These are phyloP conservation scores for Hypoxylon fuscum DNA, from an alignment of 495 filamentous ascomycete genomes.

Conservation along the genomic window DNA sequence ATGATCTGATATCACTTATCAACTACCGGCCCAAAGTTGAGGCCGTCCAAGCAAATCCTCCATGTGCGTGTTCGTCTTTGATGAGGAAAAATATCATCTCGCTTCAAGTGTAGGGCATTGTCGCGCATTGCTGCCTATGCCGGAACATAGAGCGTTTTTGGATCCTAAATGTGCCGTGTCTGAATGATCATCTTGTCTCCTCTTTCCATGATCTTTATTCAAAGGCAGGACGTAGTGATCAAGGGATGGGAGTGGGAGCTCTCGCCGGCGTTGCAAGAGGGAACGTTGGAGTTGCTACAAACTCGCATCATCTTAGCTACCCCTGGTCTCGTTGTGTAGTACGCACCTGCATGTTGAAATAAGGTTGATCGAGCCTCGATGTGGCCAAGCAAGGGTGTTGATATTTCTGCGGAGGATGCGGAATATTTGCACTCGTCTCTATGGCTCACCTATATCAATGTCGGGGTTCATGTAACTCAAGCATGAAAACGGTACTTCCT, in stretches of 20 bases:
- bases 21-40: background rate
- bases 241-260: background rate
- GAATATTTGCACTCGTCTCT: background rate
- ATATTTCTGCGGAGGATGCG: background rate
- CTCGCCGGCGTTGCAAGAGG: background rate
- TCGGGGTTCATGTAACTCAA: background rate
- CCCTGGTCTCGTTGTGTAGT: background rate
- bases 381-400: background rate
- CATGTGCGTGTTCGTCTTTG: background rate
- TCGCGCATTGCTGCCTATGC: constrained; percentile 6
- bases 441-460: background rate
- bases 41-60: constrained; percentile 13
- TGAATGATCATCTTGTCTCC: constrained; percentile 17
- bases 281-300: background rate
- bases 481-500: background rate
- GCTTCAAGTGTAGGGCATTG: background rate
- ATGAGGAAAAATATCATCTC: background rate
- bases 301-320: background rate
- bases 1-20: constrained; percentile 23
- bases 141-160: background rate
- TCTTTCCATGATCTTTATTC: background rate
- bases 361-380: constrained; percentile 17
- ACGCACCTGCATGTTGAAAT: constrained; percentile 16
- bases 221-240: background rate
- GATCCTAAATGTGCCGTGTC: constrained; percentile 14